Evolutionary conservation across 305 asterid genomes (phyloP), one percentile per base, ranked within the genome.

Genomic region (Fraxinus greggii): DNA sequence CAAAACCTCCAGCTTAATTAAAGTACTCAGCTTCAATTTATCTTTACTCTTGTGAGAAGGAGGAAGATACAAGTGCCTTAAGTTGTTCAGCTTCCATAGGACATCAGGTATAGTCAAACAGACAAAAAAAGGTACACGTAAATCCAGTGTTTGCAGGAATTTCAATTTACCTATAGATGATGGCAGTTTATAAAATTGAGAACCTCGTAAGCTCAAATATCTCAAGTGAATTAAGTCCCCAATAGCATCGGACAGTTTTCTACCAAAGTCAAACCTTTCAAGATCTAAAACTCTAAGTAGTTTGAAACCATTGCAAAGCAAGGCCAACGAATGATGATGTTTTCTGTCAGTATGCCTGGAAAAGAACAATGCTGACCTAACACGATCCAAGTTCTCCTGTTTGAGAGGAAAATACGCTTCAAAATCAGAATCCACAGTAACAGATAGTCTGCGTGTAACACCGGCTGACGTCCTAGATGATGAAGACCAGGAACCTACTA

Each of bases 81-180:
- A 45, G 75, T 85, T 78, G 5, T 54, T 59, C 85, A 88, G 48
- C 79, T 84, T 84, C 84, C 81, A 76, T 32, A 86, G 12, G 13
- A 82, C 79, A 78, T 84, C 77, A 7, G 86, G 90, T 21, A 88
- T 78, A 10, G 69, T 45, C 61, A 88, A n/a, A 75, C n/a, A 56
- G 8, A 76, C 32, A 36, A 72, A 74, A 65, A 38, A 80, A 3
- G 76, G 51, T 59, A 81, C 83, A 35, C 80, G 17, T 21, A 85
- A 56, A 85, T 82, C 84, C 40, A 87, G 84, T 26, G 89, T 89
- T 13, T 87, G 89, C 45, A 89, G 73, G 42, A 81, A 80, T 72
- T 61, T 85, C 51, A 87, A 80, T 21, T 85, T 77, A 7, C 84
- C 80, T 15, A 85, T 24, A 59, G 87, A 82, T 15, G 89, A 38